Evolutionary conservation across 176 grass and related monocot genomes (phyloP).

Genomic region (Triticum dicoccoides): DNA sequence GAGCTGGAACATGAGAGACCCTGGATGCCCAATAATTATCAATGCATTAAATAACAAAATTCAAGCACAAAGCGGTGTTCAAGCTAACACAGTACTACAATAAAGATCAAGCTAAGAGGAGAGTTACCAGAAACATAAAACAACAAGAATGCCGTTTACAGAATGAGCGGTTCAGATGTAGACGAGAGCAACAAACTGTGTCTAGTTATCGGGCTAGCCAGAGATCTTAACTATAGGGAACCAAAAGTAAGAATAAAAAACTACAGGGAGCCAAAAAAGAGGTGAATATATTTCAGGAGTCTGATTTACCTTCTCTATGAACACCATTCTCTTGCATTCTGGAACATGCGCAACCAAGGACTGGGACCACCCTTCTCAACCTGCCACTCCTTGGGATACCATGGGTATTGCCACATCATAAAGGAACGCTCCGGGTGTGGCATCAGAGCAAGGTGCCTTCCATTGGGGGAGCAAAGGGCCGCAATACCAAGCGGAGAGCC

Average conservation of each 20-base stretch:
- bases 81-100: background rate
- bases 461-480: conserved; percentile 82
- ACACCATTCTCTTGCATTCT: conserved; percentile 88
- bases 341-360: conserved; percentile 87
- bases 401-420: conserved; percentile 99
- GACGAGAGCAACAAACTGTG: background rate
- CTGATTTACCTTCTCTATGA: conserved; percentile 43
- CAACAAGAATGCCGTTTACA: background rate
- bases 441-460: conserved; percentile 93
- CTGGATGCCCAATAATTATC: background rate
- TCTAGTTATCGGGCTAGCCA: background rate
- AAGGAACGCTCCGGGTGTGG: conserved; percentile 93
- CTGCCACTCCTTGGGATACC: conserved; percentile 88
- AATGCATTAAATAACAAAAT: background rate
- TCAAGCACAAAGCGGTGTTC: background rate
- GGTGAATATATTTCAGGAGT: background rate
- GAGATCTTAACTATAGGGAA: background rate
- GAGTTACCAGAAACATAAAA: background rate
- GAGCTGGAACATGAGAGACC: background rate
- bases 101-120: background rate
- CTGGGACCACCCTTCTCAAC: conserved; percentile 74
- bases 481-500: conserved; percentile 86
- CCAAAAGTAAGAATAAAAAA: background rate
- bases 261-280: background rate
- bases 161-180: background rate